Base-by-base conservation (phyloP, 345 rosid genomes). In the Aegle marmelos region DNA sequence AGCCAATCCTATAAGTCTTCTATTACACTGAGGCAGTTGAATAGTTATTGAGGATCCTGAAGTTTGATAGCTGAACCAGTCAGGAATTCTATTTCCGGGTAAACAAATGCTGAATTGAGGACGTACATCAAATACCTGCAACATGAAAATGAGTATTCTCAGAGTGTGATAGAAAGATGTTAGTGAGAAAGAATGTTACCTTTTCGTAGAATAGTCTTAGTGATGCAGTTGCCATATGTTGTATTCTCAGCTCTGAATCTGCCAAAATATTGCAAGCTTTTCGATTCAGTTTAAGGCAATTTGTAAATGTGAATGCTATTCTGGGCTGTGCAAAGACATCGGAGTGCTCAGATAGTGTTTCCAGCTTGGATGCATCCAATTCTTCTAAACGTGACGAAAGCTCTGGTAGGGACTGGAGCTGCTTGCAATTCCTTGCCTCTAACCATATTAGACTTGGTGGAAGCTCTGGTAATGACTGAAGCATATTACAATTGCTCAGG, bases 21-120 rank as follows among this genome's bases (percentile, higher is more conserved):
- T 71, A 73, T 80, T 76, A 78, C 73, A 60, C 83, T 79, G 85
- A 70, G 83, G 73, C 61, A 85, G 73, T 65, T 82, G 78, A 61
- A 85, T 78, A n/a, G 76, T 84, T 77, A 82, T 65, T 25, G 76
- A 85, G 68, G 48, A 16, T 72, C 80, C 82, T 22, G 50, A 73
- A 62, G 80, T 82, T 72, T 68, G 82, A 72, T 77, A 10, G 76
- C 54, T 74, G 45, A 85, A 82, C 87, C 82, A 85, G 48, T 80
- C 80, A 4, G 84, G 82, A 37, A 80, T 78, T 67, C 76, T 72
- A 11, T 34, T 75, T 3, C 64, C 85, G 0, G 77, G 76, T 31
- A 68, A 77, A 45, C 57, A 69, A 41, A 9, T 7, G 76, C 33
- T 58, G 34, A 60, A 5, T 36, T 56, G 70, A 80, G 17, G 74